Percentiles rank a stretch among this genome's conserved stretches.
Evolutionary conservation across 139 green algal genomes (phyloP).

Genomic region (Coccomyxa sp.): DNA sequence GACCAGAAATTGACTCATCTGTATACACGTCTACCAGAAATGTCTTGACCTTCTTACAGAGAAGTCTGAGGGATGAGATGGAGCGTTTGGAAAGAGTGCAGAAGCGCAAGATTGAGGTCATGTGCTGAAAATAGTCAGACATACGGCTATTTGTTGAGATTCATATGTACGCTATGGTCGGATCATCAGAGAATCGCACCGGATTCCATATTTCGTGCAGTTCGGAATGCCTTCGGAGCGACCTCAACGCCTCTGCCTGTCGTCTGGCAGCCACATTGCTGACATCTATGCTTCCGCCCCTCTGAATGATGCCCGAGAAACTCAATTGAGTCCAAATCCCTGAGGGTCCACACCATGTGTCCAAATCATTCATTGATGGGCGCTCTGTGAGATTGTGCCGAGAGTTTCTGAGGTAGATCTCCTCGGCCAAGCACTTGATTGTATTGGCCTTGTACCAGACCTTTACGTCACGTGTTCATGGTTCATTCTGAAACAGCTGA

Average conservation of each 20-base stretch:
- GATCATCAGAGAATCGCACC: no score
- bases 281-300: background rate
- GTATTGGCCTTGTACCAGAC: background rate
- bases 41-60: no score
- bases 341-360: background rate
- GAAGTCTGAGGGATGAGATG: no score
- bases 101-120: no score
- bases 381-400: background rate
- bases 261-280: background rate
- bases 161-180: no score
- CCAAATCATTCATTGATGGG: background rate
- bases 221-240: background rate
- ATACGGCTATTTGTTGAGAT: no score
- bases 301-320: background rate
- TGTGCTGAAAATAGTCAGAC: no score
- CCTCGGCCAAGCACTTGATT: background rate
- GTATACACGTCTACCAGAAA: no score
- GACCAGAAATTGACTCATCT: no score
- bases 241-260: background rate
- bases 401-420: background rate
- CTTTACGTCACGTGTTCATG: background rate
- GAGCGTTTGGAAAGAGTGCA: no score
- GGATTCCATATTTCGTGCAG: background rate
- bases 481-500: background rate
- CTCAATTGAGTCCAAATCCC: background rate